phyloP scores from a whole-genome alignment of 306 rosid genomes.

The Citrullus amarus region DNA sequence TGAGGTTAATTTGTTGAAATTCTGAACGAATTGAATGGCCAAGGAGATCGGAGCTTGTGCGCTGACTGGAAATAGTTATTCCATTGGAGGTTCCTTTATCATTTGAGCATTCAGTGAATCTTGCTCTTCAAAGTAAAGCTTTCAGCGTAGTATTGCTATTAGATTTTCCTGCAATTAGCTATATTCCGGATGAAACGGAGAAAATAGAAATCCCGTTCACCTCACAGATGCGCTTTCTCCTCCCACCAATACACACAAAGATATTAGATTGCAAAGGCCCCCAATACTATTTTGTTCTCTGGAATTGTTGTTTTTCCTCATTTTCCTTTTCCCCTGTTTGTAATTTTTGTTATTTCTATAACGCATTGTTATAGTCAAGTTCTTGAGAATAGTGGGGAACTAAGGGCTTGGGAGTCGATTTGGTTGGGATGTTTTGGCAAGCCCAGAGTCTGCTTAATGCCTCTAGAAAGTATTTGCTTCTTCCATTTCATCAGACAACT shows the following conservation, averaged over 20 bases:
- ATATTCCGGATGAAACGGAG: background rate
- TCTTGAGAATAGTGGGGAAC: background rate
- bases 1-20: background rate
- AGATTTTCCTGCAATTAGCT: background rate
- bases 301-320: background rate
- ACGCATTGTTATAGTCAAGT: background rate
- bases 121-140: background rate
- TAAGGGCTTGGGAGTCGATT: background rate
- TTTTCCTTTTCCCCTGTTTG: background rate
- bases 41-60: background rate
- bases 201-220: background rate
- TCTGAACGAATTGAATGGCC: background rate
- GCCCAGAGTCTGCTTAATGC: background rate
- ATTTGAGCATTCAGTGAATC: background rate
- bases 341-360: background rate
- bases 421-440: background rate
- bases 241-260: background rate
- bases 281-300: background rate
- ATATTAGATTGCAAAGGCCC: background rate
- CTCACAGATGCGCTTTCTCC: background rate
- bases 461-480: background rate
- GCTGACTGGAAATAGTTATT: background rate
- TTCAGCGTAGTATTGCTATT: background rate
- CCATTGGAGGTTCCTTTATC: background rate
- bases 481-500: background rate